These are phyloP conservation scores for Uncinocarpus reesii DNA, from an alignment of 2,329 filamentous ascomycete species.

Conservation along the genomic window DNA sequence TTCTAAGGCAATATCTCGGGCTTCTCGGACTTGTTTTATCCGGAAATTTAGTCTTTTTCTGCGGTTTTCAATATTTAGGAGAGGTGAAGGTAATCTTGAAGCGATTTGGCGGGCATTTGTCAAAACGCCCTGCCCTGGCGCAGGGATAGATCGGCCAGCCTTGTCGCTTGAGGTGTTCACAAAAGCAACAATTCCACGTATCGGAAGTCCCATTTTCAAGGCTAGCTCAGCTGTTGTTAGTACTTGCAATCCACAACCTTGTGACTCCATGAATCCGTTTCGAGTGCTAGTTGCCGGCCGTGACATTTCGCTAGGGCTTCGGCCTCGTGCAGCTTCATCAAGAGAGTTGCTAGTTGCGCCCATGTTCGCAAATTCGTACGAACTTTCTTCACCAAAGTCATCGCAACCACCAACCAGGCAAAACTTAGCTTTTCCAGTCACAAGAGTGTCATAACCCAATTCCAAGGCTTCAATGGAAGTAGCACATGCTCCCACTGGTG, in stretches of 20 bases:
- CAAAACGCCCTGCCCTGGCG: conserved; percentile 32
- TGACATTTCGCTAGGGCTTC: conserved; percentile 28
- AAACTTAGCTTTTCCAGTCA: conserved; percentile 24
- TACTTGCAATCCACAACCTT: conserved; percentile 31
- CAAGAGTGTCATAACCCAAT: conserved; percentile 27
- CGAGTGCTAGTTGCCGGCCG: conserved; percentile 28
- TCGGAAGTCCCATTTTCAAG: conserved; percentile 20
- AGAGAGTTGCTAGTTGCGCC: conserved; percentile 29
- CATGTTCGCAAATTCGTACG: conserved; percentile 31
- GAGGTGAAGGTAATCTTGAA: conserved; percentile 16
- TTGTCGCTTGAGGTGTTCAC: conserved; percentile 29
- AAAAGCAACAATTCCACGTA: conserved; percentile 25
- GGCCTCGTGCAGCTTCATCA: conserved; percentile 23
- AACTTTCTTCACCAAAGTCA: conserved; percentile 27
- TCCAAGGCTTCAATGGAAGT: conserved; percentile 33
- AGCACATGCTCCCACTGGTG: conserved; percentile 33
- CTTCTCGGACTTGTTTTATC: conserved; percentile 14
- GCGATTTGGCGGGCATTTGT: conserved; percentile 20
- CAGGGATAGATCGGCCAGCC: conserved; percentile 31
- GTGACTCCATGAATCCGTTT: conserved; percentile 31
- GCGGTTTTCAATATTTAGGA: conserved; percentile 24
- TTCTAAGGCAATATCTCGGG: neutral
- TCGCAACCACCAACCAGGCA: conserved; percentile 31
- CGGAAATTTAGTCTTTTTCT: conserved; percentile 20
- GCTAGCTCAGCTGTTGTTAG: conserved; percentile 28